A percentile compares a stretch with the other conserved stretches of the same genome.
Evolutionary conservation across 768 basidiomycete species (phyloP).

Genomic region (Austroboletus festivus): DNA sequence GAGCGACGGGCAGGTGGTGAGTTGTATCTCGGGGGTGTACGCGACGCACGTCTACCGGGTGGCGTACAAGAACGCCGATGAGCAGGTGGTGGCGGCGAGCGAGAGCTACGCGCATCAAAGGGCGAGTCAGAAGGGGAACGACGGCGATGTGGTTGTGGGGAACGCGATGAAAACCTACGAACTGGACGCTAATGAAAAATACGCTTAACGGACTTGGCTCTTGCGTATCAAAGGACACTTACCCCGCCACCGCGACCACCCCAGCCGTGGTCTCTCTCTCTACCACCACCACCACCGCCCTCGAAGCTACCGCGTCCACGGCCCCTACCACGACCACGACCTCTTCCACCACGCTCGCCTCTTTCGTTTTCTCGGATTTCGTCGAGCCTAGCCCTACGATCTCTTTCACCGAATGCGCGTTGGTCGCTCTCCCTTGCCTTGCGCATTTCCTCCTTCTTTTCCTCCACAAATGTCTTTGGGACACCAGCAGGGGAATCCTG

Average conservation of each 20-base stretch:
- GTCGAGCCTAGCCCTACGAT: conserved; percentile 64
- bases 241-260: conserved; percentile 59
- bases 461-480: conserved; percentile 84
- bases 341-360: conserved; percentile 44
- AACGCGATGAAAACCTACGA: conserved; percentile 44
- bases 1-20: conserved; percentile 40
- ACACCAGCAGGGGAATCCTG: conserved; percentile 87
- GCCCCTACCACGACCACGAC: conserved; percentile 59
- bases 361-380: conserved; percentile 66
- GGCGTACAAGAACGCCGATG: conserved; percentile 40
- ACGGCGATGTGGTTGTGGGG: conserved; percentile 46
- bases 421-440: conserved; percentile 60
- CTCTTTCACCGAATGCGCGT: conserved; percentile 65
- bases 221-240: conserved; percentile 8
- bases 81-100: conserved; percentile 35
- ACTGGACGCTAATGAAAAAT: conserved; percentile 36
- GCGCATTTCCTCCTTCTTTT: conserved; percentile 91
- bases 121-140: conserved; percentile 39
- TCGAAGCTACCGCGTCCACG: conserved; percentile 49
- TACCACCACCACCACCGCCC: conserved; percentile 47
- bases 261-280: conserved; percentile 62
- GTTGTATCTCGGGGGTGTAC: conserved; percentile 24
- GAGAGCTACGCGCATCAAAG: conserved; percentile 38
- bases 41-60: conserved; percentile 34
- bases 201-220: conserved; percentile 5